Conservation (phyloP, 2,329 filamentous ascomycete genomes). For the Neonectria magnoliae region DNA sequence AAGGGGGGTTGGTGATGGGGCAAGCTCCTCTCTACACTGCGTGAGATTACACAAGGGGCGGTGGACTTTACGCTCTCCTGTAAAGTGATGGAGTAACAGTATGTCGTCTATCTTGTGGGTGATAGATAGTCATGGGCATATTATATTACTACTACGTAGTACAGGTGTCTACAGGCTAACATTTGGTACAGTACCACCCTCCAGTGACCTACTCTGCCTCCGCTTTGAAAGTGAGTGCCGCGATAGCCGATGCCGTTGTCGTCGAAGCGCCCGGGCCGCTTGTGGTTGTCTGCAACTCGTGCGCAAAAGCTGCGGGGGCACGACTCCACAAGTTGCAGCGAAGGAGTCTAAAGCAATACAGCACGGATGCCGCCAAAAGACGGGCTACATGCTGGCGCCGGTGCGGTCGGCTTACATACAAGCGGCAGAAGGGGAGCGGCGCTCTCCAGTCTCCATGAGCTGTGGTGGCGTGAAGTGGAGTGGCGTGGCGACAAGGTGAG, state of each 20-base stretch:
- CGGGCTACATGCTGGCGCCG: neutral
- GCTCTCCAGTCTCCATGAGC: neutral
- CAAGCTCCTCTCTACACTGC: neutral
- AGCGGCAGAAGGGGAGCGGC: conserved; percentile 3
- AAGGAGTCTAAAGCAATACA: neutral
- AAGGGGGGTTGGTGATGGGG: conserved; percentile 9
- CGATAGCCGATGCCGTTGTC: conserved; percentile 22
- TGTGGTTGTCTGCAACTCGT: neutral
- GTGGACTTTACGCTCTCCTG: conserved; percentile 11
- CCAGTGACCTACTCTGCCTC: neutral
- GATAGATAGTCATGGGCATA: neutral
- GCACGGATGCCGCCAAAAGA: neutral
- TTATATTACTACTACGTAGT: neutral
- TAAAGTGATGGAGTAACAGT: conserved; percentile 7
- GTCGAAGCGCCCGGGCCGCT: conserved; percentile 17
- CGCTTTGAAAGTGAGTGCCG: conserved; percentile 3
- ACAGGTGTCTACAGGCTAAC: neutral
- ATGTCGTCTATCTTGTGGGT: neutral
- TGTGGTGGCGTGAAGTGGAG: neutral
- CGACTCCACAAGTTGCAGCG: neutral
- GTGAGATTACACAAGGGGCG: neutral
- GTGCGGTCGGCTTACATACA: neutral
- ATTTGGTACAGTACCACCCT: neutral
- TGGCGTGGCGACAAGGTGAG: conserved; percentile 3
- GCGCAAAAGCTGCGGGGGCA: neutral